Conservation (phyloP, 306 rosid species). For the Herpetospermum pedunculosum region DNA sequence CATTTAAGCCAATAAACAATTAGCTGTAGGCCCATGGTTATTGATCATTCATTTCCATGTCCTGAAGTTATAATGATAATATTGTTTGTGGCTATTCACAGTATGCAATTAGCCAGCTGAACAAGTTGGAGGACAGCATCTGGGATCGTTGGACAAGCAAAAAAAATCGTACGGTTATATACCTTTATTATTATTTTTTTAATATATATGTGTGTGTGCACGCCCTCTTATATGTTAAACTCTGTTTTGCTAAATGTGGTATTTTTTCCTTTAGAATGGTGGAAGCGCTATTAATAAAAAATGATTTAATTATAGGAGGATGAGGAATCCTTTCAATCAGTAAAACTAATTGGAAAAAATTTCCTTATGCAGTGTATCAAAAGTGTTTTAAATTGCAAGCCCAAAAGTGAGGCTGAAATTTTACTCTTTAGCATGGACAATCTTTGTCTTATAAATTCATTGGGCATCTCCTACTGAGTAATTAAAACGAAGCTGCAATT, state of each 20-base stretch:
- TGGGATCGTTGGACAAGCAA: constrained; percentile 84
- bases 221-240: neutral
- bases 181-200: constrained; percentile 3
- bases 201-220: neutral
- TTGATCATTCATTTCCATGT: constrained; percentile 3
- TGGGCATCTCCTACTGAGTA: neutral
- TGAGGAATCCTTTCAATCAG: neutral
- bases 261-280: neutral
- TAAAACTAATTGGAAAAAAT: neutral
- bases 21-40: constrained; percentile 4
- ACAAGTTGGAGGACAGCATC: constrained; percentile 89
- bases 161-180: constrained; percentile 20
- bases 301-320: neutral
- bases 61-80: neutral
- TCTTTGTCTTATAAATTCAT: neutral
- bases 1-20: neutral
- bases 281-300: neutral
- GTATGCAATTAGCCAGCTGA: constrained; percentile 83
- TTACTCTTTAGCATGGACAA: neutral
- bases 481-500: neutral
- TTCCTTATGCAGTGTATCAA: neutral
- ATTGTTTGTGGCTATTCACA: constrained; percentile 28
- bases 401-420: neutral
- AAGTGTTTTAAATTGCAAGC: neutral
- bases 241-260: neutral